Conservation (phyloP, 139 green algal species). For the Picochlorum costavermella region DNA sequence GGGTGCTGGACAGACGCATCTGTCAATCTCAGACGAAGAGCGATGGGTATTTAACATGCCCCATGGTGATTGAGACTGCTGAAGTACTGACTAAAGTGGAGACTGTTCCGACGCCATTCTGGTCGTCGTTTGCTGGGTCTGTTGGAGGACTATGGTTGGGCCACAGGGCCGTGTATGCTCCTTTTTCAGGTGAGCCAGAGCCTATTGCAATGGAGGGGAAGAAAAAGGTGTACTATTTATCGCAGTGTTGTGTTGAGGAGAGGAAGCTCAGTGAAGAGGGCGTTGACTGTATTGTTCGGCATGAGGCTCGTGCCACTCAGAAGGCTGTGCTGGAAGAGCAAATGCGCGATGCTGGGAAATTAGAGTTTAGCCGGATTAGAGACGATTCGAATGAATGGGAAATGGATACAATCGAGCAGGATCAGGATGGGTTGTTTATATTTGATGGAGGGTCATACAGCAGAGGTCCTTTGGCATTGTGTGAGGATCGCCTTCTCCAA, state of each 20-base stretch:
- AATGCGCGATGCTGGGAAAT: constrained; percentile 16
- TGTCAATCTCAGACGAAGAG: background rate
- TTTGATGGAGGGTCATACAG: constrained; percentile 42
- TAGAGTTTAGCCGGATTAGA: constrained; percentile 6
- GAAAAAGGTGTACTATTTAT: constrained; percentile 18
- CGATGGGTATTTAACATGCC: constrained; percentile 3
- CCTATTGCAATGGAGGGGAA: constrained; percentile 24
- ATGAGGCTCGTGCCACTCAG: constrained; percentile 3
- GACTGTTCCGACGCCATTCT: constrained; percentile 24
- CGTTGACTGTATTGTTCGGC: background rate
- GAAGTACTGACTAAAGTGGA: constrained; percentile 9
- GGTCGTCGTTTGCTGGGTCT: constrained; percentile 34
- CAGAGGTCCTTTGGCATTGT: constrained; percentile 15
- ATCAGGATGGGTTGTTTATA: constrained; percentile 33
- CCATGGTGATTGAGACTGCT: constrained; percentile 1
- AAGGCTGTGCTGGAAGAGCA: constrained; percentile 10
- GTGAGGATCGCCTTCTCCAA: background rate
- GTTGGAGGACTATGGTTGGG: constrained; percentile 33
- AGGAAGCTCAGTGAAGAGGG: constrained; percentile 3
- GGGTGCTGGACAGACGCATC: background rate
- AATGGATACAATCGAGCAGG: constrained; percentile 12
- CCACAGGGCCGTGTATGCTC: constrained; percentile 22
- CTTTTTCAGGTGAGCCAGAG: constrained; percentile 31
- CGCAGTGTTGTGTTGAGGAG: constrained; percentile 30
- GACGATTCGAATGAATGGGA: constrained; percentile 22